phyloP scores from a whole-genome alignment of 2,329 filamentous ascomycete genomes.

The Chaetomiaceae sp. region DNA sequence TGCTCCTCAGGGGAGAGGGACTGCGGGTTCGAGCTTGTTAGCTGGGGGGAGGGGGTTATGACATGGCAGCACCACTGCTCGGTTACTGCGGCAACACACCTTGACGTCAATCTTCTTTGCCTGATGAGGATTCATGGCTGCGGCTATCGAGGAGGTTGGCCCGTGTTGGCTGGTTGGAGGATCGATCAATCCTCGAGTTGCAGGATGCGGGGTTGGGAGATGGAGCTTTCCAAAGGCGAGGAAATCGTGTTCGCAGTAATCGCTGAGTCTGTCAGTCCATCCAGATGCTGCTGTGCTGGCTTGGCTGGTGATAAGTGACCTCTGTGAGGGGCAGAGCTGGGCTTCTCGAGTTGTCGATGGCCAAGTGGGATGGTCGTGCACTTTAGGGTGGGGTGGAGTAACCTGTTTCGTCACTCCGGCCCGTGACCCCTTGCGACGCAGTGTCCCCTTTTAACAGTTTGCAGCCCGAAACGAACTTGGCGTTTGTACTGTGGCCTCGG shows the following conservation, averaged over 20 bases:
- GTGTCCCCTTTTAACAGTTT: no score
- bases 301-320: background rate
- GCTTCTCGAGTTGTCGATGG: constrained; percentile 2
- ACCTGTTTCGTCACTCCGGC: constrained; percentile 8
- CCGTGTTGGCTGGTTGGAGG: background rate
- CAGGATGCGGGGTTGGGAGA: background rate
- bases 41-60: background rate
- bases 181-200: background rate
- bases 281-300: background rate
- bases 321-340: constrained; percentile 3
- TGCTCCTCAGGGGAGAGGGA: constrained; percentile 92
- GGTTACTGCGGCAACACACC: constrained; percentile 54
- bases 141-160: background rate
- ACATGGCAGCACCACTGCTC: background rate
- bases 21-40: constrained; percentile 43
- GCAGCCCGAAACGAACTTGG: background rate
- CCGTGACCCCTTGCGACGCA: no score
- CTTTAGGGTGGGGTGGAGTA: constrained; percentile 9
- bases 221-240: background rate
- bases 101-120: constrained; percentile 98
- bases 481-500: no score
- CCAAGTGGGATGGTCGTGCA: constrained; percentile 14
- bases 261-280: background rate
- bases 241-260: background rate
- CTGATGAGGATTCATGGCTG: constrained; percentile 85